Base-by-base conservation (phyloP, 176 grass and related monocot genomes). In the Bothriochloa decipiens region DNA sequence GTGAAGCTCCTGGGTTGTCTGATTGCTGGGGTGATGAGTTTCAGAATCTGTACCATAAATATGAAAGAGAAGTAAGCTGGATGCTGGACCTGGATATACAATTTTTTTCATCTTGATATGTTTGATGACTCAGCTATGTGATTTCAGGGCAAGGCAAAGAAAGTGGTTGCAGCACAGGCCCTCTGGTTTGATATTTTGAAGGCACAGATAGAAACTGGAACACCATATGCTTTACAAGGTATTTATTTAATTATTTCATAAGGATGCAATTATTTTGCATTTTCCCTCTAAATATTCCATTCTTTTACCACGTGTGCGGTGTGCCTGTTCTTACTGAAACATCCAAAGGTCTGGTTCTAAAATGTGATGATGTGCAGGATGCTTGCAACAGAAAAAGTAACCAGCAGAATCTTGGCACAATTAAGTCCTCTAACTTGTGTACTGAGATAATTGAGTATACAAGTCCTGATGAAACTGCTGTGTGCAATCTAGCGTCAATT, bases 151-250 rank as follows among this genome's bases (percentile, higher is more conserved):
- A 99, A 99, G 55, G 93, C 97, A 4, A 99, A 99, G 80, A 99
- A 96, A 85, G 47, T 90, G 68, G 88, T 99, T 79, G 55, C 93
- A 45, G 97, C 97, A 22, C 97, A 99, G 86, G 82, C 74, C 74
- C 86, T 99, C 13, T 99, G 97, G 97, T 99, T 99, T 82, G 97
- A 99, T 18, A 92, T 99, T 85, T 84, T 96, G 65, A 99, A 99
- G 86, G 91, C 97, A 80, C 97, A 99, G 75, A 96, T 99, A 83
- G 93, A 99, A 78, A 99, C 97, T 80, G 97, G 97, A 65, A 99
- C 97, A 40, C 97, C 97, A 2, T 99, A 99, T 99, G 97, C 97
- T 99, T 47, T 99, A 92, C 69, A 99, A 99, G 97, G 96, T 99
- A 86, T 18, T 47, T 26, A 26, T 45, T 72, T 70, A 1, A 42